A percentile compares a stretch with the other conserved stretches of the same genome.
phyloP scores from a whole-genome alignment of 345 rosid species.

The Euphorbia lathyris region DNA sequence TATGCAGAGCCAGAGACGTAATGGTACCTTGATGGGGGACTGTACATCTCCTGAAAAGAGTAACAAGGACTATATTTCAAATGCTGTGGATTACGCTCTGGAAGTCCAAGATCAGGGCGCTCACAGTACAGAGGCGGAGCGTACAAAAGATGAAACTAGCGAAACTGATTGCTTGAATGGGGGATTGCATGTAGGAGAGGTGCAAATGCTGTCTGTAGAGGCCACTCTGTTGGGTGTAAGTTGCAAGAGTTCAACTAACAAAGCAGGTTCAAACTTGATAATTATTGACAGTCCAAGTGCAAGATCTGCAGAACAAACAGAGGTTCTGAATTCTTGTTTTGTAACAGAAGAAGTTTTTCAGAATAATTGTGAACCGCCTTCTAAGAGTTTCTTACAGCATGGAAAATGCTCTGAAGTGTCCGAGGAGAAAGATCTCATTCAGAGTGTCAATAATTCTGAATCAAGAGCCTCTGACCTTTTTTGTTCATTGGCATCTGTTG shows the following conservation, averaged over 20 bases:
- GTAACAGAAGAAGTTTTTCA: constrained; percentile 18
- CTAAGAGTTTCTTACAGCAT: constrained; percentile 15
- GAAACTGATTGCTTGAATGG: constrained; percentile 20
- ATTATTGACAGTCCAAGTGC: constrained; percentile 24
- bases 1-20: constrained; percentile 10
- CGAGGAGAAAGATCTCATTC: constrained; percentile 11
- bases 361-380: constrained; percentile 19
- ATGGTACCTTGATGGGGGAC: constrained; percentile 15
- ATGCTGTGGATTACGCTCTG: constrained; percentile 17
- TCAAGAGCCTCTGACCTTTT: constrained; percentile 11
- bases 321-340: constrained; percentile 21
- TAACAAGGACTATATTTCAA: constrained; percentile 5
- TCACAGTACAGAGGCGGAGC: constrained; percentile 16
- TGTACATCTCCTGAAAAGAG: constrained; percentile 24
- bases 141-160: constrained; percentile 20
- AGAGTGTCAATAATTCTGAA: constrained; percentile 9
- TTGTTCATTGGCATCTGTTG: constrained; percentile 16
- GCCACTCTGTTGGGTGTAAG: constrained; percentile 22
- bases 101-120: constrained; percentile 19
- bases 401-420: constrained; percentile 28
- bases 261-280: constrained; percentile 17
- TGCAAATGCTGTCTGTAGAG: constrained; percentile 21
- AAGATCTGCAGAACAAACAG: constrained; percentile 26
- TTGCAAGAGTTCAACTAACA: constrained; percentile 8
- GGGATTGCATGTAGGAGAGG: constrained; percentile 20